Base-by-base conservation (phyloP, 176 grass and related monocot species). In the Carex kokanica region DNA sequence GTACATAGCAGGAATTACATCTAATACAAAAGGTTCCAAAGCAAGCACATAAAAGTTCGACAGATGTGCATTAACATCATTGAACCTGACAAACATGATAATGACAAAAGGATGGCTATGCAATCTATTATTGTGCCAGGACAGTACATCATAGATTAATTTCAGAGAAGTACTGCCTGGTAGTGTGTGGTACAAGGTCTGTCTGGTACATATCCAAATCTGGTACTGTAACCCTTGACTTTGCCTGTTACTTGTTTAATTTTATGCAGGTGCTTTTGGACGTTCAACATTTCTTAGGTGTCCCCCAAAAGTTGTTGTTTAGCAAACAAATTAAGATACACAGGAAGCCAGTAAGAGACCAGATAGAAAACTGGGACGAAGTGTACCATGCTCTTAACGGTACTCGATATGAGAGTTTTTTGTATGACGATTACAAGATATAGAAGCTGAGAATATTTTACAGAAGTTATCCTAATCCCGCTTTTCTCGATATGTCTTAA, bases 281-380 rank as follows among this genome's bases (percentile, higher is more conserved):
- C 83, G 92, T 94, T 54, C 78, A 89, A 79, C 81, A 94, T 79
- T 97, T 97, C 78, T 80, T 97, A 20, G 78, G 84, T 85, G 77
- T 94, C 53, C 92, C 88, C 2, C 78, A 18, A 57, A 88, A 82
- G 53, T 89, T 85, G 78, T 75, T 97, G 32, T 74, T 61, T 36
- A 97, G 94, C 64, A 85, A 84, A 32, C 94, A 97, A 8, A 87
- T 97, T 51, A 97, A 97, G 83, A 97, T 97, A 73, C 94, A 97
- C 54, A 94, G 85, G 0, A 94, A 77, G 74, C 85, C 92, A 63
- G 54, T 94, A 13, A 82, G 87, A 0, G 87, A 92, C 14, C 88
- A 97, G 34, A 90, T 97, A 40, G 90, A 86, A 43, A 97, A 97
- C 73, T 97, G 94, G 94, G 90, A 85, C 27, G 90, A 92, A 62